Evolutionary conservation across 1,284 basidiomycete genomes (phyloP).

Genomic region (Puccinia coronata): DNA sequence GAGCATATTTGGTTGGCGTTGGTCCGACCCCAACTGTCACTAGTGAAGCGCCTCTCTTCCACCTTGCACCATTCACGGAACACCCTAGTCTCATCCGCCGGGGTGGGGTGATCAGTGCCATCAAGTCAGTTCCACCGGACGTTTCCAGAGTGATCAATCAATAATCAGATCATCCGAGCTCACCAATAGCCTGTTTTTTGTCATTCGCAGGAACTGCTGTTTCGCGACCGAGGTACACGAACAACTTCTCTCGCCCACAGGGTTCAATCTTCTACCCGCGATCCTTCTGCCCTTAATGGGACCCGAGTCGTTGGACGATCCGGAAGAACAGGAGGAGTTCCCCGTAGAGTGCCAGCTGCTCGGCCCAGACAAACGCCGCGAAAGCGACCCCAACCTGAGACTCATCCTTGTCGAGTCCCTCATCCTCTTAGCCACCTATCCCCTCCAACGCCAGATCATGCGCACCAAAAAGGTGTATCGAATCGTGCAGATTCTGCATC

Average conservation of each 20-base stretch:
- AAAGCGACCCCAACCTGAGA: conserved; percentile 76
- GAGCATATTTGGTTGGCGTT: conserved; percentile 71
- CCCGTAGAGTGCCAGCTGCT: conserved; percentile 84
- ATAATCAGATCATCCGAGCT: background rate
- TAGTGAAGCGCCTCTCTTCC: conserved; percentile 77
- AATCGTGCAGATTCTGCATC: conserved; percentile 77
- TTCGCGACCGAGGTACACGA: conserved; percentile 71
- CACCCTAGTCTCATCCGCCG: conserved; percentile 79
- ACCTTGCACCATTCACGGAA: conserved; percentile 81
- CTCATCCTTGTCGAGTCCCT: conserved; percentile 85
- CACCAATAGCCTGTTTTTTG: background rate
- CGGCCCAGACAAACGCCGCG: conserved; percentile 78
- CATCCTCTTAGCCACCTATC: conserved; percentile 81
- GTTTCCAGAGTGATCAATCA: background rate
- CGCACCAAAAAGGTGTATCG: conserved; percentile 82
- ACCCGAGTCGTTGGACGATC: conserved; percentile 64
- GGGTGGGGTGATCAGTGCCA: conserved; percentile 77
- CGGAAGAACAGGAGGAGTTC: conserved; percentile 82
- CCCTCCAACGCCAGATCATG: conserved; percentile 79
- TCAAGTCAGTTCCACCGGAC: conserved; percentile 70
- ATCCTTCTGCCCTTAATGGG: conserved; percentile 89
- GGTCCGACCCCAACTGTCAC: conserved; percentile 58
- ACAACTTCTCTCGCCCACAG: conserved; percentile 65
- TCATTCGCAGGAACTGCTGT: conserved; percentile 69
- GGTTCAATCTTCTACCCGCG: conserved; percentile 71